Base-by-base conservation (phyloP, 768 basidiomycete species). In the Auricularia sp. region DNA sequence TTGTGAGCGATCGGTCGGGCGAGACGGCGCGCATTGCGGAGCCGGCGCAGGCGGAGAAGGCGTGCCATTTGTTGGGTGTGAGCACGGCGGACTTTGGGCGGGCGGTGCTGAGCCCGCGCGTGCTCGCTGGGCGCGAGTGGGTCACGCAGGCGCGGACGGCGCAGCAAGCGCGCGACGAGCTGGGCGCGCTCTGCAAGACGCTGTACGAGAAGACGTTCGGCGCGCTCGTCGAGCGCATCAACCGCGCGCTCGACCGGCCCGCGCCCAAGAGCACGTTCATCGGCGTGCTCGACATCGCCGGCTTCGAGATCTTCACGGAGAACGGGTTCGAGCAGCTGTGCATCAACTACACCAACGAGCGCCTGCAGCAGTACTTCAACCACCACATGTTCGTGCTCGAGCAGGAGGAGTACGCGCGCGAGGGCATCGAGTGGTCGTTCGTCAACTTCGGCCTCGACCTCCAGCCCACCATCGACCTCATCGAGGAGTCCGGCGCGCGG, bases 321-420 rank as follows among this genome's bases (percentile, higher is more conserved):
- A 98, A 98, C 74, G 89, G 89, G 8, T 99, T 98, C 74, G 97
- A 99, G 71, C 97, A 99, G 74, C 83, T 99, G 34, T 83, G 96
- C 70, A 99, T 99, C 84, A 99, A 99, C 73, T 96, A 92, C 71
- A 98, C 96, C 54, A 99, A 99, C 79, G 97, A 99, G 82, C 96
- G 91, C 72, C 83, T 98, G 8, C 96, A 98, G 74, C 96, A 98
- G 75, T 93, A 92, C 76, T 94, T 94, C 83, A 99, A 98, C 71
- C 94, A 98, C 75, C 97, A 98, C 74, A 98, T 98, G 97, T 98
- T 99, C 76, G 93, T 97, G 45, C 85, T 98, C 39, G 97, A 99
- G 78, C 97, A 99, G 73, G 97, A 99, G 73, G 97, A 99, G 74
- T 98, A 99, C 76, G 83, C 92, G 18, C 85, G 97, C 21, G 97